Conservation (phyloP, 306 rosid genomes). For the Vigna reflexopilosa region DNA sequence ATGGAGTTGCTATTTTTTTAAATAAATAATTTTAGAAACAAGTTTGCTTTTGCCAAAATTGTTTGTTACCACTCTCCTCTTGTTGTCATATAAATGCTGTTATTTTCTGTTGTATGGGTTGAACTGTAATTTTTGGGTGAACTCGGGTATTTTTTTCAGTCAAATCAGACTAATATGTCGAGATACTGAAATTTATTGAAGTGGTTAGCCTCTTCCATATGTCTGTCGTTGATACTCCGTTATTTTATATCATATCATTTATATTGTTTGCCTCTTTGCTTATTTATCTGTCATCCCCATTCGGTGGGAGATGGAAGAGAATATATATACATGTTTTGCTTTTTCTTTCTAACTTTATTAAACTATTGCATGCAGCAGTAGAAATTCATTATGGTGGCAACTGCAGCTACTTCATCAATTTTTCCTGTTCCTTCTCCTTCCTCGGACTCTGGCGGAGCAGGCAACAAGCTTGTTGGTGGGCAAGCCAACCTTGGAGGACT, state of each 20-base stretch:
- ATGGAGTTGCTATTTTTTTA: neutral
- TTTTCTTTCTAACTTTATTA: constrained; percentile 29
- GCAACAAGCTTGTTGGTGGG: constrained; percentile 59
- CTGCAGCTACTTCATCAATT: constrained; percentile 79
- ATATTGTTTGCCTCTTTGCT: neutral
- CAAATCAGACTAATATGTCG: neutral
- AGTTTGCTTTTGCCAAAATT: neutral
- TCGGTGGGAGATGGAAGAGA: constrained; percentile 23
- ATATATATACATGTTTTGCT: neutral
- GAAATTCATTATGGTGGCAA: constrained; percentile 83
- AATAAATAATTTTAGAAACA: neutral
- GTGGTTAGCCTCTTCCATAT: neutral
- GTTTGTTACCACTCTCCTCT: constrained; percentile 1
- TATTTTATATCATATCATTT: neutral
- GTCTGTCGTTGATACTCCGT: constrained; percentile 20
- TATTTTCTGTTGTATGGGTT: constrained; percentile 20
- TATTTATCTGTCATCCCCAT: neutral
- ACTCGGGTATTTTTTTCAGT: neutral
- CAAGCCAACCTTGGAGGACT: constrained; percentile 58
- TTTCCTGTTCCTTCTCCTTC: constrained; percentile 71
- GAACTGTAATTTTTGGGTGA: constrained; percentile 3
- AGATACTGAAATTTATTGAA: neutral
- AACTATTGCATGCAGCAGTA: constrained; percentile 33
- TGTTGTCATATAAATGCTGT: constrained; percentile 37
- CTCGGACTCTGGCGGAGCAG: constrained; percentile 58